Percentiles rank a stretch among this genome's conserved stretches.
Evolutionary conservation across 2,329 filamentous ascomycete genomes (phyloP).

Genomic region (Aspergillus tanneri): DNA sequence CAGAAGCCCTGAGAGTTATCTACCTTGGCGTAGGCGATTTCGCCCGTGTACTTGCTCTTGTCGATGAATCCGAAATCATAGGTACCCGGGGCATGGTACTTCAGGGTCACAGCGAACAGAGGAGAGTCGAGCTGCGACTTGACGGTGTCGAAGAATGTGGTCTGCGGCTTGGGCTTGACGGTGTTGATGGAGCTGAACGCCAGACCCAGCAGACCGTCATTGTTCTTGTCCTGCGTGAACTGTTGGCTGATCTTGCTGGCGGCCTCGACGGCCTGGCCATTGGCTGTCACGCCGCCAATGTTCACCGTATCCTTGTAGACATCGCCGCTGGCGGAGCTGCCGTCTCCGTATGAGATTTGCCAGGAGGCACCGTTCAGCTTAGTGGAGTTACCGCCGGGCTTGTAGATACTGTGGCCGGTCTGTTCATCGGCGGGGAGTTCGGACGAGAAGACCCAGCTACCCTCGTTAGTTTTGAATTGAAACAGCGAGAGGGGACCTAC

Average conservation of each 20-base stretch:
- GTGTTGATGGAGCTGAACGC: conserved; percentile 62
- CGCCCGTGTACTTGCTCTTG: conserved; percentile 57
- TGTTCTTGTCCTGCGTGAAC: conserved; percentile 53
- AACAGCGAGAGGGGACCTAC: conserved; percentile 43
- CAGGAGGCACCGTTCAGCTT: conserved; percentile 54
- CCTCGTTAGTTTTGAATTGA: conserved; percentile 11
- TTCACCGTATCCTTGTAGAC: conserved; percentile 66
- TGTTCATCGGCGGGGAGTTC: conserved; percentile 53
- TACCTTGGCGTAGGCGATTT: conserved; percentile 57
- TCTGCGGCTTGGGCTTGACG: conserved; percentile 51
- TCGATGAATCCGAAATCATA: conserved; percentile 64
- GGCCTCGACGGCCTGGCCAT: conserved; percentile 64
- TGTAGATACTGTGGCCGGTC: conserved; percentile 59
- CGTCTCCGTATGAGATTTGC: conserved; percentile 65
- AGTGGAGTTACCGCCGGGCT: conserved; percentile 50
- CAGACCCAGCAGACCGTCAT: conserved; percentile 61
- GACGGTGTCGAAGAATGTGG: conserved; percentile 62
- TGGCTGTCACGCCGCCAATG: conserved; percentile 60
- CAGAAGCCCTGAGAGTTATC: conserved; percentile 63
- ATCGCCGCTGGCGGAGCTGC: conserved; percentile 60
- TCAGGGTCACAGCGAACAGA: conserved; percentile 57
- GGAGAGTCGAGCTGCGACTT: conserved; percentile 50
- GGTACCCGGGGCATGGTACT: conserved; percentile 52
- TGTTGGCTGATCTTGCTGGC: conserved; percentile 57
- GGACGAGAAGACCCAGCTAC: conserved; percentile 65